Evolutionary conservation across 2,329 filamentous ascomycete species (phyloP).

Genomic region (Fusarium sublunatum): DNA sequence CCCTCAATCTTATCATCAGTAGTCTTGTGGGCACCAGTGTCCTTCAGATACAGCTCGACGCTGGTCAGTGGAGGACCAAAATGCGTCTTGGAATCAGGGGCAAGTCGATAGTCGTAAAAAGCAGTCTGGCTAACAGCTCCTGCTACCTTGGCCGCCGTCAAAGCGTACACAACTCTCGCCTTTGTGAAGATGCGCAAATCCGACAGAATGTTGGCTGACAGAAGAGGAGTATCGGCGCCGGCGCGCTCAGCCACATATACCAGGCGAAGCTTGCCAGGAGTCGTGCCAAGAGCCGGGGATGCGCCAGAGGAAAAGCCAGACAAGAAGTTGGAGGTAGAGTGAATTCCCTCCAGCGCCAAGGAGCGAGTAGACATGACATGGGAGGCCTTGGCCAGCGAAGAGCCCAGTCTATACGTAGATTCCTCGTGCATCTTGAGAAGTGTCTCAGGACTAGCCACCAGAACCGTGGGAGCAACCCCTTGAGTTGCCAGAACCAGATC

Average conservation of each 20-base stretch:
- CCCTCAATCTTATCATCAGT: constrained; percentile 71
- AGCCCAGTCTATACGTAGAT: constrained; percentile 68
- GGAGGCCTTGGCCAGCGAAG: constrained; percentile 72
- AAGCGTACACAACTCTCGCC: constrained; percentile 84
- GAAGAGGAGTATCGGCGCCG: constrained; percentile 68
- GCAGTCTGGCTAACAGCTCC: constrained; percentile 90
- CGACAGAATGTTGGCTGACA: constrained; percentile 77
- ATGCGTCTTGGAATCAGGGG: constrained; percentile 61
- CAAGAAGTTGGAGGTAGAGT: constrained; percentile 66
- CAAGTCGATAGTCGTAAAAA: constrained; percentile 84
- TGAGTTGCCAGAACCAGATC: constrained; percentile 79
- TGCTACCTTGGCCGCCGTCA: constrained; percentile 85
- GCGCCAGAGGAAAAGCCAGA: constrained; percentile 67
- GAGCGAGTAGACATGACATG: constrained; percentile 78
- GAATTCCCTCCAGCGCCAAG: constrained; percentile 75
- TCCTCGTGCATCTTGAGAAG: constrained; percentile 75
- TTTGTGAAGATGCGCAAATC: constrained; percentile 85
- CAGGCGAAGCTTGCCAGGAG: constrained; percentile 80
- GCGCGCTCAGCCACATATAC: constrained; percentile 82
- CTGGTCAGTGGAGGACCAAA: constrained; percentile 86
- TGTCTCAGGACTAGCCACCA: constrained; percentile 81
- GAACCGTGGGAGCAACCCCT: constrained; percentile 81
- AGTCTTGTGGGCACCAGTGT: constrained; percentile 69
- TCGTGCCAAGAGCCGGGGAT: constrained; percentile 68
- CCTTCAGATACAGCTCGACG: constrained; percentile 80